Conservation (phyloP, 371 early-diverging fungal genomes). For the Zychaea mexicana region DNA sequence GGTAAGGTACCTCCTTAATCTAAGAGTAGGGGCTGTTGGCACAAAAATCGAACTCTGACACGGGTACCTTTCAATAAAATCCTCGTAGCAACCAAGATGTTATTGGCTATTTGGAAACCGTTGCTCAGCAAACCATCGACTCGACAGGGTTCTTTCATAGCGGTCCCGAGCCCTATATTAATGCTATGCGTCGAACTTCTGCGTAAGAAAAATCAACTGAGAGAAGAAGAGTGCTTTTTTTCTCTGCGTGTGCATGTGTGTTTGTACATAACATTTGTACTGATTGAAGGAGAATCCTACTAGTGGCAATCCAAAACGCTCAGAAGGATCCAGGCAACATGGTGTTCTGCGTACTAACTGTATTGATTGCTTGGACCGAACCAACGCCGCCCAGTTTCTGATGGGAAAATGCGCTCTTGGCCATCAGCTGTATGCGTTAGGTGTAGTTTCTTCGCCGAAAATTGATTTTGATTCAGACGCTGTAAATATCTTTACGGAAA, state of each 20-base stretch:
- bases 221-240: too few species aligned
- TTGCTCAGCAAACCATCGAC: conserved; percentile 84
- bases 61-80: neutral
- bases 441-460: conserved; percentile 75
- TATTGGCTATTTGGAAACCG: conserved; percentile 84
- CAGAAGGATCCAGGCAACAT: conserved; percentile 56
- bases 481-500: conserved; percentile 89
- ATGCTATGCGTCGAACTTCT: conserved; percentile 30
- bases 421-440: conserved; percentile 91
- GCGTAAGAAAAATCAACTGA: neutral
- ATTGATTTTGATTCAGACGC: conserved; percentile 94
- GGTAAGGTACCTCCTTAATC: conserved; percentile 33
- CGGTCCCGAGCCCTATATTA: conserved; percentile 75
- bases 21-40: neutral
- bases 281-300: neutral
- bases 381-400: conserved; percentile 98
- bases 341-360: conserved; percentile 98
- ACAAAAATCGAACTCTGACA: too few species aligned
- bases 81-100: conserved; percentile 77
- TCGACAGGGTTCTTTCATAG: conserved; percentile 93
- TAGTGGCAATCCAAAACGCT: neutral
- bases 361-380: conserved; percentile 98
- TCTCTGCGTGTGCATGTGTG: too few species aligned
- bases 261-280: neutral
- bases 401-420: conserved; percentile 95